These are phyloP conservation scores for Mortierella sp. DNA, from an alignment of 371 early-diverging fungal genomes.

Conservation along the genomic window DNA sequence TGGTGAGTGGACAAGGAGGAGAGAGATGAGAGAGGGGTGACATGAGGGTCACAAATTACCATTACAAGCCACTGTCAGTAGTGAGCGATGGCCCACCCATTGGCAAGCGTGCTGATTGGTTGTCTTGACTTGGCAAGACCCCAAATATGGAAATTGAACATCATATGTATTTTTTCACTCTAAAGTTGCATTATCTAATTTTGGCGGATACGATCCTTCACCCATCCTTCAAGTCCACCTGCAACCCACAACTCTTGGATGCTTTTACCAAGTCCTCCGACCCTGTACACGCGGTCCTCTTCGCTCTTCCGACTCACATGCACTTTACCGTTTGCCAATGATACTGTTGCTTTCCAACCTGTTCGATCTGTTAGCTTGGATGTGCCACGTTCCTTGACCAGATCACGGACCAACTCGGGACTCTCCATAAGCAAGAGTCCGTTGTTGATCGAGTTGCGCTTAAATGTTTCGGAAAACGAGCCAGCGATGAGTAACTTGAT, in stretches of 20 bases:
- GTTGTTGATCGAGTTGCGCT: constrained; percentile 97
- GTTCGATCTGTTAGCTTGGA: constrained; percentile 76
- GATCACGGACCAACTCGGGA: constrained; percentile 82
- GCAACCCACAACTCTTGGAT: constrained; percentile 94
- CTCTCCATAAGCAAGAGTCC: constrained; percentile 90
- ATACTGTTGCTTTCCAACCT: constrained; percentile 73
- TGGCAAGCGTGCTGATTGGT: no score
- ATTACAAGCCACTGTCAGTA: no score
- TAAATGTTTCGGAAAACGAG: constrained; percentile 94
- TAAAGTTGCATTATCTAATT: constrained; percentile 11
- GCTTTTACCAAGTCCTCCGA: constrained; percentile 86
- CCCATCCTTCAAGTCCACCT: constrained; percentile 95
- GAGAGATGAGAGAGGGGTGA: neutral
- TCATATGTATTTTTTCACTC: no score
- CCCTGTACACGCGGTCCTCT: constrained; percentile 65
- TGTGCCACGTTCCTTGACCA: constrained; percentile 65
- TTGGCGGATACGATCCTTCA: constrained; percentile 46
- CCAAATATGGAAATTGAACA: no score
- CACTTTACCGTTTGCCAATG: constrained; percentile 68
- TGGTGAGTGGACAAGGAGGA: no score
- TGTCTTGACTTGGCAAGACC: no score
- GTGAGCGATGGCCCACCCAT: no score
- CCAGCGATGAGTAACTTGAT: constrained; percentile 89
- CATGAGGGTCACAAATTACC: neutral
- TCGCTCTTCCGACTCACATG: constrained; percentile 60